Evolutionary conservation across 108 stramenopile genomes (phyloP).

Genomic region (Skeletonema tropicum): DNA sequence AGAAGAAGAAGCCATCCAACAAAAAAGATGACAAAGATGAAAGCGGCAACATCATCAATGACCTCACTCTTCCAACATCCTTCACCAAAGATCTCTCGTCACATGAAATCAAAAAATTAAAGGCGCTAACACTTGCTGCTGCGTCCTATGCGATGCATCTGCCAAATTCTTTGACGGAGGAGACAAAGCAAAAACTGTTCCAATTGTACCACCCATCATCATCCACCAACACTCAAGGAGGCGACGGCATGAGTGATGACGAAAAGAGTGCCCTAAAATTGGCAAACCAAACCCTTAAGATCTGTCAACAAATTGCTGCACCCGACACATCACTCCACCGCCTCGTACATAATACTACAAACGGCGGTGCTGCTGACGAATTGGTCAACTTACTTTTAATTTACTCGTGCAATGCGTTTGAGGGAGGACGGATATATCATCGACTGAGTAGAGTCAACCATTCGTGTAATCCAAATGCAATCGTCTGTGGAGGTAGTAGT

Average conservation of each 20-base stretch:
- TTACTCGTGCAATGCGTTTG: conserved; percentile 83
- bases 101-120: conserved; percentile 48
- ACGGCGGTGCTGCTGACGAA: conserved; percentile 23
- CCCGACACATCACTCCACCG: conserved; percentile 16
- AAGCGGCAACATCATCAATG: background rate
- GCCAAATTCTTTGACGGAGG: conserved; percentile 5
- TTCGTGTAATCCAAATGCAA: conserved; percentile 80
- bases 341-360: conserved; percentile 12
- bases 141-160: conserved; percentile 46
- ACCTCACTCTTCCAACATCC: conserved; percentile 33
- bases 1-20: background rate
- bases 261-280: conserved; percentile 52
- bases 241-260: conserved; percentile 13
- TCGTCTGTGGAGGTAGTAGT: conserved; percentile 43
- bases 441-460: conserved; percentile 72
- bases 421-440: conserved; percentile 78
- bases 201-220: conserved; percentile 61
- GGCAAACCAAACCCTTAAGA: conserved; percentile 52
- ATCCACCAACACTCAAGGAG: conserved; percentile 3
- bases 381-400: conserved; percentile 56
- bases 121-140: conserved; percentile 70
- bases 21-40: conserved; percentile 12
- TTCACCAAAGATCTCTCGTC: conserved; percentile 5
- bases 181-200: conserved; percentile 38
- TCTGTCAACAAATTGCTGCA: conserved; percentile 42